Evolutionary conservation across 108 stramenopile species (phyloP).

Genomic region (Craspedostauros australis): DNA sequence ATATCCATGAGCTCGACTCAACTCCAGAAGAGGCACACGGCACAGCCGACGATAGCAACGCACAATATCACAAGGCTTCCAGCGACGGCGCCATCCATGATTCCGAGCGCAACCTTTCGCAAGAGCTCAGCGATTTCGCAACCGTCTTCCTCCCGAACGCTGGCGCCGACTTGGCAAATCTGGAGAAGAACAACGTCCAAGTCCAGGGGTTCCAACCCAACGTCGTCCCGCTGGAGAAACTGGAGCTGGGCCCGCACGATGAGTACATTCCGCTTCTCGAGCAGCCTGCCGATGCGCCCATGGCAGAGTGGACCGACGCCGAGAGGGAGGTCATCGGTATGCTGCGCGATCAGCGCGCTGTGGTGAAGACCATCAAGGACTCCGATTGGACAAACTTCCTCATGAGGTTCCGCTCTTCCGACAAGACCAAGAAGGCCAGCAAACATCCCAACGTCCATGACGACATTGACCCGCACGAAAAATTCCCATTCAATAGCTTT

Average conservation of each 20-base stretch:
- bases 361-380: slow-evolving; percentile 79
- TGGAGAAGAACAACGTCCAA: slow-evolving; percentile 21
- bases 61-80: background rate
- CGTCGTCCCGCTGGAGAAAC: slow-evolving; percentile 55
- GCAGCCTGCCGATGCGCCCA: slow-evolving; percentile 11
- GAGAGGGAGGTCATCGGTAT: slow-evolving; percentile 64
- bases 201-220: slow-evolving; percentile 66
- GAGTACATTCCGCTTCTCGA: slow-evolving; percentile 52
- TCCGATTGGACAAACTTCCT: slow-evolving; percentile 77
- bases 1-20: background rate
- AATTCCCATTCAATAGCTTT: slow-evolving; percentile 70
- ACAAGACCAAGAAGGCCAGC: slow-evolving; percentile 17
- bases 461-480: slow-evolving; percentile 22
- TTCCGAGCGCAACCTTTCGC: background rate
- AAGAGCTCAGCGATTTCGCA: slow-evolving; percentile 13
- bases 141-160: background rate
- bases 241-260: slow-evolving; percentile 51
- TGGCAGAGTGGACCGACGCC: slow-evolving; percentile 35
- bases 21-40: background rate
- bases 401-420: slow-evolving; percentile 64
- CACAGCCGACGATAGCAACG: background rate
- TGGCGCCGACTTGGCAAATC: background rate
- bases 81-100: background rate
- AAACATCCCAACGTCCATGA: slow-evolving; percentile 10
- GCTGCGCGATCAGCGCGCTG: slow-evolving; percentile 49